Evolutionary conservation across 202 grass and related monocot species (phyloP).

Genomic region (Hordeum pubiflorum): DNA sequence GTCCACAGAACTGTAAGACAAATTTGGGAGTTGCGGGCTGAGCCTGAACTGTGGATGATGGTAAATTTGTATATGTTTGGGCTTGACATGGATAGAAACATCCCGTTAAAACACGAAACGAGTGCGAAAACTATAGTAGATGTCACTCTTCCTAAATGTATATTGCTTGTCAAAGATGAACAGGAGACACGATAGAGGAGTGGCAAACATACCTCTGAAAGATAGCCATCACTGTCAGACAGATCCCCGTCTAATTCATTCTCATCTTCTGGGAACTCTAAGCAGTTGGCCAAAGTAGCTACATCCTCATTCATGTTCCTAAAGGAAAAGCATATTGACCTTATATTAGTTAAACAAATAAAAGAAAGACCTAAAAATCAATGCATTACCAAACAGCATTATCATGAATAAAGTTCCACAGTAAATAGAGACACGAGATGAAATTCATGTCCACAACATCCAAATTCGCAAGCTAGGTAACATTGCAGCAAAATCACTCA

Average conservation of each 20-base stretch:
- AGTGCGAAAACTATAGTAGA: too few relatives aligned
- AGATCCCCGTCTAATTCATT: constrained; percentile 48
- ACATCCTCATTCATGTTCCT: constrained; percentile 25
- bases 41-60: not conserved
- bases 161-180: not conserved
- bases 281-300: constrained; percentile 22
- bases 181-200: not conserved
- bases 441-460: not conserved
- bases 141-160: not conserved
- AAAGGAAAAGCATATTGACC: not conserved
- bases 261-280: constrained; percentile 54
- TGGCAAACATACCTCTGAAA: constrained; percentile 56
- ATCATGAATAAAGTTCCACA: not conserved
- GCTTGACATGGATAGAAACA: not conserved
- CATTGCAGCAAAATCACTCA: not conserved
- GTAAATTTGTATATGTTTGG: not conserved
- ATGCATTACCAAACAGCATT: not conserved
- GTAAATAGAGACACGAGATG: not conserved
- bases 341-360: not conserved
- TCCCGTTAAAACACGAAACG: not conserved
- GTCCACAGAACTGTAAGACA: not conserved
- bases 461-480: not conserved
- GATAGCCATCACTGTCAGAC: constrained; percentile 77
- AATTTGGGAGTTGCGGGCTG: not conserved
- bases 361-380: not conserved